Evolutionary conservation across 345 rosid genomes (phyloP).

Genomic region (Mallotus nudiflorus): DNA sequence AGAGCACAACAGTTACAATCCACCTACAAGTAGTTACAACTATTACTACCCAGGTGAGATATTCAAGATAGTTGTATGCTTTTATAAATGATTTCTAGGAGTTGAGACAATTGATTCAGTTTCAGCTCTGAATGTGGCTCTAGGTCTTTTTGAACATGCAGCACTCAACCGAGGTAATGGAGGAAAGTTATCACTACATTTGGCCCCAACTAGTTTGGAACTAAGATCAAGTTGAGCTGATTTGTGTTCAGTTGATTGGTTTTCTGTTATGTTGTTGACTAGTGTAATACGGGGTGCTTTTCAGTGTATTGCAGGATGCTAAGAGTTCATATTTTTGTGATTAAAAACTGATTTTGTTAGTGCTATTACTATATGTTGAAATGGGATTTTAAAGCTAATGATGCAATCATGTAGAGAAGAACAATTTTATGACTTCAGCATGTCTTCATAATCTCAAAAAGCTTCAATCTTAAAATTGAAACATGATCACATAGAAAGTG

Average conservation of each 20-base stretch:
- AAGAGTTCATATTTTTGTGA: neutral
- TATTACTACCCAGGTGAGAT: conserved; percentile 57
- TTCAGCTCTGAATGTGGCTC: neutral
- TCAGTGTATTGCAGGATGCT: neutral
- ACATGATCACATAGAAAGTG: neutral
- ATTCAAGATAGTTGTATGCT: conserved; percentile 4
- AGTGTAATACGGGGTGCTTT: neutral
- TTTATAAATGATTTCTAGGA: neutral
- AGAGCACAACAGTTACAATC: conserved; percentile 23
- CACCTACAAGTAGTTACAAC: conserved; percentile 38
- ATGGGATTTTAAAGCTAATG: neutral
- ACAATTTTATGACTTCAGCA: neutral
- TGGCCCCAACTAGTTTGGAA: neutral
- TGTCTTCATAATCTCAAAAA: neutral
- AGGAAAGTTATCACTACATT: neutral
- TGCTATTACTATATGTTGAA: neutral
- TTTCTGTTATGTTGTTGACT: neutral
- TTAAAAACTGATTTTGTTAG: neutral
- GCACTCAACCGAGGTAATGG: neutral
- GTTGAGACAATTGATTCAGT: neutral
- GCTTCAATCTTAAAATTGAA: neutral
- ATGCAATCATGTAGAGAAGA: neutral
- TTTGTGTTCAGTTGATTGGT: neutral
- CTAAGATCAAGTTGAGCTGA: neutral
- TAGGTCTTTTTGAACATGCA: neutral